Conservation (phyloP, 192 early-diverging fungal genomes). For the Pilaira anomala region DNA sequence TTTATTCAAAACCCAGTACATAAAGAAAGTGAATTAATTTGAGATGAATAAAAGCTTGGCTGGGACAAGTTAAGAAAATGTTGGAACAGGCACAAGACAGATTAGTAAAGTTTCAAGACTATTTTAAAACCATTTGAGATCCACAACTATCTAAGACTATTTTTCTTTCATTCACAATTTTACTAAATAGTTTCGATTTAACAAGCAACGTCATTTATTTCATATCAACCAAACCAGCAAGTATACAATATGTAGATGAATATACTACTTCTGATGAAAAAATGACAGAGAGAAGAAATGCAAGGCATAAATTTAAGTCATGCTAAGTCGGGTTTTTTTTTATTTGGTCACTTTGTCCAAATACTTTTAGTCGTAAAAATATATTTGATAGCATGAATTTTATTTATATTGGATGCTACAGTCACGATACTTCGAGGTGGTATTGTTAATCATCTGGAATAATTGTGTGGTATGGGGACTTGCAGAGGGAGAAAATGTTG, state of each 20-base stretch:
- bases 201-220: constrained; percentile 14
- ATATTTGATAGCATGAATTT: constrained; percentile 6
- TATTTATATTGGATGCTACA: constrained; percentile 12
- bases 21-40: no score
- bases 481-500: constrained; percentile 19
- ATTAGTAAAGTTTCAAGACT: no score
- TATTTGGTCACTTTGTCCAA: constrained; percentile 7
- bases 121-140: constrained; percentile 13
- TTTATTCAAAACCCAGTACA: no score
- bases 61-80: no score
- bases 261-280: constrained; percentile 17
- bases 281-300: constrained; percentile 21
- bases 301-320: constrained; percentile 18
- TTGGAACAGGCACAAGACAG: constrained; percentile 17
- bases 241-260: constrained; percentile 20
- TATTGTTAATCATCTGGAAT: constrained; percentile 20
- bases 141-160: constrained; percentile 1
- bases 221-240: constrained; percentile 17
- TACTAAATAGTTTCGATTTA: constrained; percentile 20
- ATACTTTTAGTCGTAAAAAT: constrained; percentile 2
- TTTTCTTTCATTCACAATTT: constrained; percentile 14
- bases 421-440: constrained; percentile 9
- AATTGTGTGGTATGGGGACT: constrained; percentile 15
- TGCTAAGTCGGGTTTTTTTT: constrained; percentile 5
- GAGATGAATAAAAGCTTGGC: not conserved